These are phyloP conservation scores for Phytopythium aichiense DNA, from an alignment of 352 stramenopile genomes.

Conservation along the genomic window DNA sequence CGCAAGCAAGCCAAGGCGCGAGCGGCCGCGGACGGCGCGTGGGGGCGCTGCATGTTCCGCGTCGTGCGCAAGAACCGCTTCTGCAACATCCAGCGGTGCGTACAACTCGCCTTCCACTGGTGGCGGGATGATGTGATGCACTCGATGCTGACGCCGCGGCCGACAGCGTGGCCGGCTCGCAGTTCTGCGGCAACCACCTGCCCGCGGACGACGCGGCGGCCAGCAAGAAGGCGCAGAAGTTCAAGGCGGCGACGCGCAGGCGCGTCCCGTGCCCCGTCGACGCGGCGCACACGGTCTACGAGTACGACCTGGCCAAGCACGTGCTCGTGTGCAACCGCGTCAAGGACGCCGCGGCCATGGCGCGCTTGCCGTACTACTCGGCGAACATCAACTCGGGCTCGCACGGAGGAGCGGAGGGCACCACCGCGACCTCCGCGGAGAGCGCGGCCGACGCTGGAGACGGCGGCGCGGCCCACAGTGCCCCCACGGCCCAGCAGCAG, in stretches of 20 bases:
- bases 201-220: conserved; percentile 23
- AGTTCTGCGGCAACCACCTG: conserved; percentile 79
- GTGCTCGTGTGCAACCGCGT: conserved; percentile 75
- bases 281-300: conserved; percentile 64
- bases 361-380: conserved; percentile 60
- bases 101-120: no score
- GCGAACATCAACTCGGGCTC: conserved; percentile 79
- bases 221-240: conserved; percentile 70
- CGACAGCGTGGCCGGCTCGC: conserved; percentile 41
- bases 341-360: conserved; percentile 57
- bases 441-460: background rate
- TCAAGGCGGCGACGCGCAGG: conserved; percentile 38
- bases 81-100: conserved; percentile 74
- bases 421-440: background rate
- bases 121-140: no score
- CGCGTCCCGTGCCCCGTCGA: conserved; percentile 79
- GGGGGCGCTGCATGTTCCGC: conserved; percentile 78
- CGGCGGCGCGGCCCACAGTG: conserved; percentile 25
- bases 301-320: conserved; percentile 78
- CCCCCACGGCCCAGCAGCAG: conserved; percentile 38
- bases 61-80: conserved; percentile 78
- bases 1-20: conserved; percentile 62
- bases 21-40: conserved; percentile 45
- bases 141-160: no score
- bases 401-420: conserved; percentile 13